Conservation (phyloP, 345 rosid species). For the Melastoma malabathricum region DNA sequence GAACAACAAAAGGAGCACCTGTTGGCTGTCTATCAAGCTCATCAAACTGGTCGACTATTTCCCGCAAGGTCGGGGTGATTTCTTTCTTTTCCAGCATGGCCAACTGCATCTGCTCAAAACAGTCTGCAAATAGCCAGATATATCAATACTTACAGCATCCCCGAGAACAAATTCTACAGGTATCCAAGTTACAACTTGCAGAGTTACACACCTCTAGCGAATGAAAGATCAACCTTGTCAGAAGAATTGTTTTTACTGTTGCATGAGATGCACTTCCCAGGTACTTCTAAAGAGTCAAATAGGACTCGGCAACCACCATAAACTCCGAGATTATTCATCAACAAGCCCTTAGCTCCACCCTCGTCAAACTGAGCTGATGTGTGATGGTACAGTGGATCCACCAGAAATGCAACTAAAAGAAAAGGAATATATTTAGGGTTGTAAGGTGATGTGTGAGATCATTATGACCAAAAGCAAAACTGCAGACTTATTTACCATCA, state of each 20-base stretch:
- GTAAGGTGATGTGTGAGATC: slow-evolving; percentile 7
- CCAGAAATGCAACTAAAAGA: slow-evolving; percentile 74
- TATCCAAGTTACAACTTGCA: neutral
- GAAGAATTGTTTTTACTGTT: slow-evolving; percentile 31
- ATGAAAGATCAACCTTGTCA: slow-evolving; percentile 60
- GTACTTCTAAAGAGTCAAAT: slow-evolving; percentile 79
- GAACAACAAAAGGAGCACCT: slow-evolving; percentile 35
- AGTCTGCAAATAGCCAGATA: slow-evolving; percentile 33
- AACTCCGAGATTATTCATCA: slow-evolving; percentile 84
- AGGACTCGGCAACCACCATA: slow-evolving; percentile 81
- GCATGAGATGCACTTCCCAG: slow-evolving; percentile 51
- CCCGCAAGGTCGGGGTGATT: slow-evolving; percentile 60
- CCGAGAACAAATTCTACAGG: neutral
- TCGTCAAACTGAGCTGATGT: slow-evolving; percentile 97
- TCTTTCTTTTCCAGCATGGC: slow-evolving; percentile 53
- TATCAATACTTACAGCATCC: slow-evolving; percentile 1
- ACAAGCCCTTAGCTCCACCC: slow-evolving; percentile 90
- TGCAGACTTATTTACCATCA: slow-evolving; percentile 39
- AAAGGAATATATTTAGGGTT: slow-evolving; percentile 8
- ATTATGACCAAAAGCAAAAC: slow-evolving; percentile 9
- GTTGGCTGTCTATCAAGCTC: slow-evolving; percentile 52
- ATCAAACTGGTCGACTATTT: slow-evolving; percentile 53
- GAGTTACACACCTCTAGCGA: slow-evolving; percentile 52
- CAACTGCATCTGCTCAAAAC: slow-evolving; percentile 50
- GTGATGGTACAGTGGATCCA: slow-evolving; percentile 94